Percentiles rank a stretch among this genome's conserved stretches.
These are phyloP conservation scores for Pharnaceum exiguum DNA, from an alignment of 148 eudicot species.

Conservation along the genomic window DNA sequence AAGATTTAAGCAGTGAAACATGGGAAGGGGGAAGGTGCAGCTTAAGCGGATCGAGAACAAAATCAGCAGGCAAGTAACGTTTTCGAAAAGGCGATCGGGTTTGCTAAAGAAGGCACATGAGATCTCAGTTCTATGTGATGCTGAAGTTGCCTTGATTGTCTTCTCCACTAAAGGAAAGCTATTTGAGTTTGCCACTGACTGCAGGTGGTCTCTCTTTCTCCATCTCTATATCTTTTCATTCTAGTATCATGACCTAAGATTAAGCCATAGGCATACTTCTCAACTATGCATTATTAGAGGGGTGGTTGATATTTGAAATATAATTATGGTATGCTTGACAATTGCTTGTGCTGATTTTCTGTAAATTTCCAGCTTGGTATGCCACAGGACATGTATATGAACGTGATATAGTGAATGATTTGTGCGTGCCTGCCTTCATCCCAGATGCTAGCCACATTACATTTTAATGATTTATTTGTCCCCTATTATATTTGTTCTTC, in stretches of 20 bases:
- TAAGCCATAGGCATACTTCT: neutral
- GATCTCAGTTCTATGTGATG: conserved; percentile 73
- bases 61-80: conserved; percentile 57
- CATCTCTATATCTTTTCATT: neutral
- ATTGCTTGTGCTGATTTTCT: no score
- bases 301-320: no score
- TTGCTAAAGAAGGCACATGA: conserved; percentile 71
- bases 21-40: conserved; percentile 59
- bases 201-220: conserved; percentile 32
- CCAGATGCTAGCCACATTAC: no score
- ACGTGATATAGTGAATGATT: no score
- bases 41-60: conserved; percentile 59
- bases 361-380: no score
- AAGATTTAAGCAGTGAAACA: neutral
- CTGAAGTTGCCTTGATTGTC: conserved; percentile 64
- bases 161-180: conserved; percentile 72
- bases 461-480: no score
- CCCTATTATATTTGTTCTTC: no score
- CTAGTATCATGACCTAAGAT: neutral
- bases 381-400: no score
- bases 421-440: no score
- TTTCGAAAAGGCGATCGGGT: conserved; percentile 58
- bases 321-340: no score
- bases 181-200: conserved; percentile 55
- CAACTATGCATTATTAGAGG: no score